phyloP scores from a whole-genome alignment of 208 protist genomes.

The Baffinella frigidus region DNA sequence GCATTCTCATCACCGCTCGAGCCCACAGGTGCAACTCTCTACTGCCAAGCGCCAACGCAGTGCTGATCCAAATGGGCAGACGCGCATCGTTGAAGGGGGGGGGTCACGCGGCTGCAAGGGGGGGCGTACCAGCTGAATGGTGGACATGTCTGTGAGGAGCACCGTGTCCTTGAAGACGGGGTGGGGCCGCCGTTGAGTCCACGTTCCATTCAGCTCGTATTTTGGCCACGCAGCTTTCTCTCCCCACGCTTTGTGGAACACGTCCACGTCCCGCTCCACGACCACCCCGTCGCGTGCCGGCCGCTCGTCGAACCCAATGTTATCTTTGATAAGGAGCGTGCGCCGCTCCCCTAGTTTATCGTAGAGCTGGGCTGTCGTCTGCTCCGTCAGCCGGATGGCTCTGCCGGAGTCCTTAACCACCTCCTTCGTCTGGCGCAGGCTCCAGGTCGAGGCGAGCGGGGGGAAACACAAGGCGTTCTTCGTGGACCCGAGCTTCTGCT shows the following conservation, averaged over 20 bases:
- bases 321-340: background rate
- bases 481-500: background rate
- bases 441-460: background rate
- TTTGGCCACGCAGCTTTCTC: background rate
- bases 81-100: background rate
- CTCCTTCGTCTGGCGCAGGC: background rate
- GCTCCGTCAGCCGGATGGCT: background rate
- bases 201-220: slow-evolving; percentile 33
- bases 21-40: too few relatives aligned
- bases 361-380: background rate
- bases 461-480: background rate
- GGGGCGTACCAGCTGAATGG: background rate
- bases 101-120: background rate
- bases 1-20: too few relatives aligned
- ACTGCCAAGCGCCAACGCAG: too few relatives aligned
- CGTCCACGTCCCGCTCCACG: background rate
- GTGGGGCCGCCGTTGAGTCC: background rate
- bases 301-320: slow-evolving; percentile 26
- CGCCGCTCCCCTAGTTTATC: background rate
- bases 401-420: slow-evolving; percentile 8
- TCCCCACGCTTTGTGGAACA: slow-evolving; percentile 24
- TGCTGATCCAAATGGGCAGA: too few relatives aligned
- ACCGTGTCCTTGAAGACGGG: slow-evolving; percentile 35
- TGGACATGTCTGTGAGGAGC: background rate
- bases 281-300: background rate